Base-by-base conservation (phyloP, 768 basidiomycete genomes). In the Leccinum boreale region DNA sequence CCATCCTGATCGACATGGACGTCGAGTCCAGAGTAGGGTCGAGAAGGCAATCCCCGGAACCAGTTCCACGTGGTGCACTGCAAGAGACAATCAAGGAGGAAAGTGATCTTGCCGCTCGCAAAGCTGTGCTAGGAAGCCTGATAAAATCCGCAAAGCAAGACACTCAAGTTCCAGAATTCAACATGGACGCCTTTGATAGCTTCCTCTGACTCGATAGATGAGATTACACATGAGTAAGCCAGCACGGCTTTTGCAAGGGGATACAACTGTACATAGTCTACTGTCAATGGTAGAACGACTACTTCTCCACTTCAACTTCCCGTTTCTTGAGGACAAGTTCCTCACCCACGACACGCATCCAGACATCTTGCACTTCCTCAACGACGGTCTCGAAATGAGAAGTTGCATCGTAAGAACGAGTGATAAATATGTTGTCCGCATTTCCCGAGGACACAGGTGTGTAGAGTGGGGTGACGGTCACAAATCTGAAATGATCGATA, bases 311-410 rank as follows among this genome's bases (percentile, higher is more conserved):
- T 62, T 87, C 86, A 33, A 81, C 80, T 58, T 93, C 92, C 47
- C 90, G 83, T 78, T 94, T 92, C 86, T 91, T 94, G 65, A 96
- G 82, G 55, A 87, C 90, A 53, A 96, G 81, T 51, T 88, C 85
- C 50, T 77, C 78, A 51, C 90, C 93, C 3, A 81, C 79, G 53
- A 96, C 85, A 55, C 95, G 82, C 78, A 89, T 86, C 93, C 94
- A 99, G 44, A 98, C 92, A 73, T 98, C 91, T 60, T 90, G 88
- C 36, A 99, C 97, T 59, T 99, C 96, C 52, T 98, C 94, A 24
- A 96, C 93, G 49, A 98, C 95, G 26, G 93, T 97, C 81, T 99
- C 97, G 72, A 99, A 98, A 77, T 99, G 97, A 28, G 92, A 94
- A 11, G 97, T 98, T 8, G 97, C 96, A 71, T 99, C 97, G 75